Base-by-base conservation (phyloP, 768 basidiomycete genomes). In the Termitomyces sp. region DNA sequence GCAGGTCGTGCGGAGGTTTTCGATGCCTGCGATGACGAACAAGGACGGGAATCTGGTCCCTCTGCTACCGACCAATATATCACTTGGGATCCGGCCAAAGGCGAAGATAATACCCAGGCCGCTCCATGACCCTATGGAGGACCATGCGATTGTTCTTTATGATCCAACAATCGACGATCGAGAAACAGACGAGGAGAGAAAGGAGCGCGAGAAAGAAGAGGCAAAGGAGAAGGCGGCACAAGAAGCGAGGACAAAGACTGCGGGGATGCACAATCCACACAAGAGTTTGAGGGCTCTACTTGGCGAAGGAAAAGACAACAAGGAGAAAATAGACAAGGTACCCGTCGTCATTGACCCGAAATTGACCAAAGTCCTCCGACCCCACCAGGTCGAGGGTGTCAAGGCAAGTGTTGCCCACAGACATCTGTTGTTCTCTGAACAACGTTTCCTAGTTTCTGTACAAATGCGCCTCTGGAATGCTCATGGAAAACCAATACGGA, bases 381-480 rank as follows among this genome's bases (percentile, higher is more conserved):
- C 96, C 20, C 96, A 99, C 86, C 96, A 99, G 71, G 85, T 99
- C 26, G 97, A 98, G 71, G 96, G 96, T 59, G 95, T 98, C 57
- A 96, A 96, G 80, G 94, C 94, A 62, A 65, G 14, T 12, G 9
- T 16, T 43, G 18, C 5, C 26, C 32, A 18, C 48, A 32, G 27
- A n/a, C 24, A 12, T 53, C 58, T 37, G 60, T 9, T 51, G 16
- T 20, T 46, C 54, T 58, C 53, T 41, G 37, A 20, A 46, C 59
- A n/a, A 61, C 56, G 4, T 20, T 39, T 22, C 10, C 20, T 63
- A 99, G 94, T 98, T 99, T 71, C 71, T 99, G 70, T 99, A 96
- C 73, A 87, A 84, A 71, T 97, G 95, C 71, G 87, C 94, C 5
- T 97, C 94, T 0, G 97, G 95, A 0, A 90, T 95, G 85, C 72